Base-by-base conservation (phyloP, 768 basidiomycete species). In the Mycena haematopus region DNA sequence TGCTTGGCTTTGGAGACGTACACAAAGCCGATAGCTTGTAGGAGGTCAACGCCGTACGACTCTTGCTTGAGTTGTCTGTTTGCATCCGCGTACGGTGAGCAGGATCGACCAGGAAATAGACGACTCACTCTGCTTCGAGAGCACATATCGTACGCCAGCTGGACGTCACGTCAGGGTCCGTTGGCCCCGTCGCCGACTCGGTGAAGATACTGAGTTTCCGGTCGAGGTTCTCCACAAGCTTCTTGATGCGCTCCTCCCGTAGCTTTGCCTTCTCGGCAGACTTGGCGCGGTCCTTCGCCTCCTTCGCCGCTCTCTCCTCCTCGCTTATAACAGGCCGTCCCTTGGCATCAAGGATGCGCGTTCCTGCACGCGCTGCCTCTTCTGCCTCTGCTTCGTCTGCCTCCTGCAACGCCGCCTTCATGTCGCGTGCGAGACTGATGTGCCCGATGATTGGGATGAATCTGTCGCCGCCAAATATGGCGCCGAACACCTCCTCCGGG, bases 331-430 rank as follows among this genome's bases (percentile, higher is more conserved):
- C 82, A 53, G 84, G 82, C 73, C 78, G 76, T 5, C 81, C 82
- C 65, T 83, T 84, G 29, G 78, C 75, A 64, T 82, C 87, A 70
- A 82, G 81, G 19, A 82, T 77, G 70, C 81, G 86, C 71, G 85
- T 84, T 51, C 82, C 84, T 17, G 78, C 79, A 9, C 73, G 81
- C 69, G 86, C 90, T 1, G 81, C 76, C 2, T 71, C 74, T 31
- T 73, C 74, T 21, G 77, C 82, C 59, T 87, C 88, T 0, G 80
- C 84, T 52, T 91, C 91, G 38, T 90, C 91, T 0, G 87, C 93
- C 71, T 95, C 93, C 70, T 96, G 94, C 71, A 96, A 75, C 5
- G 93, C 95, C 2, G 89, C 83, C 79, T 96, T 96, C 95, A 96
- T 95, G 70, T 96, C 95, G 69, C 85, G 82, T 31, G 92, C 95